These are phyloP conservation scores for Hortaea sp. DNA, from an alignment of 2,329 filamentous ascomycete species.

Conservation along the genomic window DNA sequence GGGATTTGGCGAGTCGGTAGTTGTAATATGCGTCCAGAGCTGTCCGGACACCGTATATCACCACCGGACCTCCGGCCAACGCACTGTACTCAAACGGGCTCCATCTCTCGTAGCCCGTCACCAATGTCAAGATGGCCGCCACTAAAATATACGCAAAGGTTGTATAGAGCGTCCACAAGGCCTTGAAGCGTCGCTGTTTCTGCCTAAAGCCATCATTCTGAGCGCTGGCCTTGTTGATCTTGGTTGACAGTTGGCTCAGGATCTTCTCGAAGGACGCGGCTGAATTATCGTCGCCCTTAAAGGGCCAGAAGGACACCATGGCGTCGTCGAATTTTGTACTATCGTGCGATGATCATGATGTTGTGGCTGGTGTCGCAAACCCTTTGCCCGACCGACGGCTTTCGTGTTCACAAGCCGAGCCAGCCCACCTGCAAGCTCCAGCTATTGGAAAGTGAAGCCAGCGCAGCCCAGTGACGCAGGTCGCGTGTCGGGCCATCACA, in stretches of 20 bases:
- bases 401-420: too few species aligned
- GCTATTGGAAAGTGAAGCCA: too few species aligned
- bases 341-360: background rate
- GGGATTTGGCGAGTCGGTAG: conserved; percentile 64
- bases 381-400: background rate
- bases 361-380: background rate
- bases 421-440: too few species aligned
- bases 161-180: conserved; percentile 83
- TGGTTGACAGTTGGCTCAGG: conserved; percentile 68
- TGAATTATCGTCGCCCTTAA: conserved; percentile 75
- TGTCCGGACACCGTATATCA: conserved; percentile 66
- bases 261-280: conserved; percentile 89
- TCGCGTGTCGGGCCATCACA: too few species aligned
- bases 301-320: conserved; percentile 87
- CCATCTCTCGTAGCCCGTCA: conserved; percentile 75
- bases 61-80: conserved; percentile 60
- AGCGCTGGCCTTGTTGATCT: conserved; percentile 66
- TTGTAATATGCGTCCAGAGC: conserved; percentile 62
- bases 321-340: conserved; percentile 4
- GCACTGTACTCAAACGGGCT: conserved; percentile 67
- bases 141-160: conserved; percentile 85
- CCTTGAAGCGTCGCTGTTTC: conserved; percentile 66
- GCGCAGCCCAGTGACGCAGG: too few species aligned
- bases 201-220: conserved; percentile 64
- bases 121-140: conserved; percentile 68